Base-by-base conservation (phyloP, 306 rosid genomes). In the Citrullus amarus region DNA sequence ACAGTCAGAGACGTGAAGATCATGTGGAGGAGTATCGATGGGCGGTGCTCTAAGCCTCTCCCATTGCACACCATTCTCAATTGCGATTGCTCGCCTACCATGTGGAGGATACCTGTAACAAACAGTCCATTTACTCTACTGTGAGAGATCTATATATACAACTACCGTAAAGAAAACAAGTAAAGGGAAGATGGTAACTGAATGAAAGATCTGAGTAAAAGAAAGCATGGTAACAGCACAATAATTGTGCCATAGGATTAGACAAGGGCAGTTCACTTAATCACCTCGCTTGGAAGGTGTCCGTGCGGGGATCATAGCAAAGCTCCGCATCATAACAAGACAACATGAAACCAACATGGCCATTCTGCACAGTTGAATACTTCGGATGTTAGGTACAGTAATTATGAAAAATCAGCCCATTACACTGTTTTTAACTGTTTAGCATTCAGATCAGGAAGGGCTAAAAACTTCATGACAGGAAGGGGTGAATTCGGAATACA, bases 321-420 rank as follows among this genome's bases (percentile, higher is more conserved):
- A 95, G 81, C 78, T 95, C 90, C 60, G 98, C 97, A 88, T 95
- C 98, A 86, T 95, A 95, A 86, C 98, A 95, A 61, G 98, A 95
- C 86, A 95, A 80, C 88, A 95, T 85, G 81, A 95, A 95, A 68
- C 97, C 97, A 74, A 95, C 97, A 86, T 95, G 96, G 39, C 97
- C 98, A 86, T 95, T 92, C 97, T 93, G 84, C 83, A 81, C 2
- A 32, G 50, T 66, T 61, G 81, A 63, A 78, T 22, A n/a, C 12
- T 20, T 56, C 5, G 5, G 1, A 56, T 75, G n/a, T 75, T 18
- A 55, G 79, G 12, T 20, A 50, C 14, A 78, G 68, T 39, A 63
- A 51, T 77, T 50, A 20, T 50, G 16, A 62, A 51, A 79, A 8
- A 28, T 44, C 34, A 57, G 41, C 46, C 71, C 30, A 61, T 73